phyloP scores from a whole-genome alignment of 2,329 filamentous ascomycete species.

The Phyllosticta paracitricarpa region DNA sequence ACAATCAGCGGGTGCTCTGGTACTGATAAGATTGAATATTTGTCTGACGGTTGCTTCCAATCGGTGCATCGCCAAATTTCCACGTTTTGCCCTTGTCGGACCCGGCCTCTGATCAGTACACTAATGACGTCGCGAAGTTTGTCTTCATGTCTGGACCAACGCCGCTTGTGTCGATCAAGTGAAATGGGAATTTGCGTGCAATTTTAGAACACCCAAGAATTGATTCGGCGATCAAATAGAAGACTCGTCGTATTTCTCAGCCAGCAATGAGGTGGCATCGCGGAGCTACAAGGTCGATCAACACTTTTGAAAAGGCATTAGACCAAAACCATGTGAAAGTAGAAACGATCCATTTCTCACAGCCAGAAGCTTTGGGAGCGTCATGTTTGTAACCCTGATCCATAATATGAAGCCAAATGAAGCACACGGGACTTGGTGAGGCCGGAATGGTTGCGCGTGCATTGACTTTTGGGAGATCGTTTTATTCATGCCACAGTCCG shows the following conservation, averaged over 20 bases:
- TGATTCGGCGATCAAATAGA: no score
- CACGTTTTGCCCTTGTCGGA: no score
- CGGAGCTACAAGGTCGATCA: neutral
- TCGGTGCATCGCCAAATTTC: neutral
- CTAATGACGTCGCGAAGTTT: no score
- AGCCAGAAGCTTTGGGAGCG: neutral
- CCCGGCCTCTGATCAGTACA: no score
- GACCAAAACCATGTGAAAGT: neutral
- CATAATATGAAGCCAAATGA: neutral
- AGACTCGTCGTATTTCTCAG: neutral
- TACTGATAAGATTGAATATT: no score
- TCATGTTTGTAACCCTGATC: neutral
- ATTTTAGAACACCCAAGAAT: no score
- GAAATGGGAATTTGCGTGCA: neutral
- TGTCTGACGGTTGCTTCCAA: no score
- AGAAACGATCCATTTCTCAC: neutral
- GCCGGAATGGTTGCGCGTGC: neutral
- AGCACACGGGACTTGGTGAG: neutral
- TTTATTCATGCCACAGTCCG: conserved; percentile 12
- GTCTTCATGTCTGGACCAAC: neutral
- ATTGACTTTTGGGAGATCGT: conserved; percentile 9
- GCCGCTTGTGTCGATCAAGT: neutral
- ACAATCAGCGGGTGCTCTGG: no score
- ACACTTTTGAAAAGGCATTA: neutral
- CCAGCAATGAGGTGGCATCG: neutral